Base-by-base conservation (phyloP, 257 asterid species). In the Solanum sitiens region DNA sequence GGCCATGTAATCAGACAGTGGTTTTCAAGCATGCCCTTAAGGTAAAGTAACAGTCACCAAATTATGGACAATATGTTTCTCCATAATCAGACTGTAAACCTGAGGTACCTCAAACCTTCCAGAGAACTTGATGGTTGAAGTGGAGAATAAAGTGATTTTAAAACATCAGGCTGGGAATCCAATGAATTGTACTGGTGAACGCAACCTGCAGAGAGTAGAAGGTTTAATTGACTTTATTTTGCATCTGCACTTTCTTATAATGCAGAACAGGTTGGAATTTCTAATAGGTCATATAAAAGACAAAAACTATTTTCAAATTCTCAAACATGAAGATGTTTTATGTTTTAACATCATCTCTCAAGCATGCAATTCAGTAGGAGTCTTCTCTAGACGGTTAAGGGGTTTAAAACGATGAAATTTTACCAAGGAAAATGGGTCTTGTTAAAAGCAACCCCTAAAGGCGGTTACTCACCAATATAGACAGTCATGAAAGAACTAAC, bases 131-230 rank as follows among this genome's bases (percentile, higher is more conserved):
- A 92, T 90, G 94, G 94, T 91, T 95, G 98, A 89, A 97, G 91
- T 84, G 99, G 99, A 86, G 99, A 97, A 93, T 97, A 97, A 79
- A 97, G 93, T 25, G 99, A 97, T 90, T 91, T 94, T 89, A 97
- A 91, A 85, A 95, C 99, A 89, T 97, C 99, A 53, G 99, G 99
- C 88, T 95, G 96, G 70, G 98, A 97, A 90, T 95, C 96, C 95
- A 95, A 90, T 10, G 96, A 93, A 89, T 97, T 97, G 94, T 94
- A 95, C 89, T 95, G 95, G 90, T 94, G 96, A 76, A 97, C 98
- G 90, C 95, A 96, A 87, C 98, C 99, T 97, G 94, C 91, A 91
- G 87, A 71, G 84, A 88, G 87, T 87, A 88, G 73, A 80, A 89
- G 42, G 39, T 77, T 88, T 50, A 47, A 2, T 84, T 68, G 53